Evolutionary conservation across 2,329 filamentous ascomycete species (phyloP).

Genomic region (Raffaelea arxii): DNA sequence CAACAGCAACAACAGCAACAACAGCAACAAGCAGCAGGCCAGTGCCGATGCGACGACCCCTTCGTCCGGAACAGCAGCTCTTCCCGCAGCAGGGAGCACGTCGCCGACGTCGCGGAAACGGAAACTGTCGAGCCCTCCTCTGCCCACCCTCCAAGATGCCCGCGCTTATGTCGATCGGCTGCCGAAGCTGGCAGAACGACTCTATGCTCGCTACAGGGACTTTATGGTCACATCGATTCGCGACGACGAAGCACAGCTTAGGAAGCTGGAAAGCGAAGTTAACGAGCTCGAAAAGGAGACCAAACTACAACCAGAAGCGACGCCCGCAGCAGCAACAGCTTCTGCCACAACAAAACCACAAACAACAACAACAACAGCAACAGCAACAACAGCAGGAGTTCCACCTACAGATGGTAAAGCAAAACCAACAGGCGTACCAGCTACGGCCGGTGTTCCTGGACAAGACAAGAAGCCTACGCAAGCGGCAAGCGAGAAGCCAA

Average conservation of each 20-base stretch:
- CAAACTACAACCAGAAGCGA: slow-evolving; percentile 19
- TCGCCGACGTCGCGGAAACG: slow-evolving; percentile 54
- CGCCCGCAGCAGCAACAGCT: slow-evolving; percentile 13
- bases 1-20: slow-evolving; percentile 21
- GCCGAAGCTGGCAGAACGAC: slow-evolving; percentile 58
- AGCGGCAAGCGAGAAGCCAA: too few relatives aligned
- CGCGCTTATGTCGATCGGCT: slow-evolving; percentile 58
- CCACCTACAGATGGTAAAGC: background rate
- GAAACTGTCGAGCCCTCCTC: slow-evolving; percentile 57
- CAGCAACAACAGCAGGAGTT: background rate
- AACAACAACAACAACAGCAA: slow-evolving; percentile 7
- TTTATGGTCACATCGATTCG: slow-evolving; percentile 60
- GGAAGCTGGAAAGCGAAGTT: slow-evolving; percentile 57
- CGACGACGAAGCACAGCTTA: slow-evolving; percentile 62
- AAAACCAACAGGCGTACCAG: background rate
- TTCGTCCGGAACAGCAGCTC: slow-evolving; percentile 5
- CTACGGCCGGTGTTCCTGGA: too few relatives aligned
- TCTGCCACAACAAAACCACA: background rate
- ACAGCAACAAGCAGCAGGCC: slow-evolving; percentile 5
- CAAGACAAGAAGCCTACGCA: too few relatives aligned
- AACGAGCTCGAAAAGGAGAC: slow-evolving; percentile 48
- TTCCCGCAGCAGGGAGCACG: slow-evolving; percentile 33
- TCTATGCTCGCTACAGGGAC: slow-evolving; percentile 68
- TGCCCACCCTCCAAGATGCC: slow-evolving; percentile 57
- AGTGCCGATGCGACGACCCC: background rate